A percentile compares a stretch with the other conserved stretches of the same genome.
phyloP scores from a whole-genome alignment of 176 grass and related monocot species.

The Eragrostis curvula region DNA sequence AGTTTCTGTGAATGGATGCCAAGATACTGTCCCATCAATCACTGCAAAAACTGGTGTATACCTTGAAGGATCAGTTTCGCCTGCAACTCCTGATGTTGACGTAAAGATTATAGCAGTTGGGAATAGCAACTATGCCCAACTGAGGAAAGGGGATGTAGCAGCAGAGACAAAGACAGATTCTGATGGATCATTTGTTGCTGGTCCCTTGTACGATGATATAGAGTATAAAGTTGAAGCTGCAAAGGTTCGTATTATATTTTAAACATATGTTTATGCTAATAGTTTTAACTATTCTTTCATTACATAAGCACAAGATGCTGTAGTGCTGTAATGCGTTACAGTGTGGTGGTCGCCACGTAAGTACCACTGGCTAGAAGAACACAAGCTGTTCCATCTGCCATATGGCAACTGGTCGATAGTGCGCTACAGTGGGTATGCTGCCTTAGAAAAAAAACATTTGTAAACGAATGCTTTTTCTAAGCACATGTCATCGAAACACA shows the following conservation, averaged over 20 bases:
- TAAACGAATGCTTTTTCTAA: not conserved
- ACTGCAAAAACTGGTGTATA: slow-evolving; percentile 80
- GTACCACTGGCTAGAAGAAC: not conserved
- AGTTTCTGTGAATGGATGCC: slow-evolving; percentile 73
- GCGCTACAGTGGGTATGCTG: not conserved
- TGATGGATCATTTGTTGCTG: slow-evolving; percentile 78
- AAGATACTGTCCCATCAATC: slow-evolving; percentile 68
- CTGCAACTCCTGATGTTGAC: slow-evolving; percentile 74
- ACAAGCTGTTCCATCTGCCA: not conserved
- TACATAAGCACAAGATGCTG: not conserved
- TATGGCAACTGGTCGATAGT: not conserved
- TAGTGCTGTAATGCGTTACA: not conserved
- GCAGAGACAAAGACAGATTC: slow-evolving; percentile 76
- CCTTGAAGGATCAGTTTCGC: slow-evolving; percentile 84
- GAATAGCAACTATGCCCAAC: slow-evolving; percentile 61
- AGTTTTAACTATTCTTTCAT: not conserved
- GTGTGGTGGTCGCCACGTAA: not conserved
- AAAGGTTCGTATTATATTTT: slow-evolving; percentile 62
- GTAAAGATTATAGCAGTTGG: slow-evolving; percentile 73
- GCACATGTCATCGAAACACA: not conserved
- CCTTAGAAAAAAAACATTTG: not conserved
- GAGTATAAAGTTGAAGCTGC: slow-evolving; percentile 83
- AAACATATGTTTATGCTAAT: slow-evolving; percentile 24
- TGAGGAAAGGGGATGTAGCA: slow-evolving; percentile 83
- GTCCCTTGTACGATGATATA: slow-evolving; percentile 90